phyloP scores from a whole-genome alignment of 2,329 filamentous ascomycete species.

The Ceratocystiopsis sp. region DNA sequence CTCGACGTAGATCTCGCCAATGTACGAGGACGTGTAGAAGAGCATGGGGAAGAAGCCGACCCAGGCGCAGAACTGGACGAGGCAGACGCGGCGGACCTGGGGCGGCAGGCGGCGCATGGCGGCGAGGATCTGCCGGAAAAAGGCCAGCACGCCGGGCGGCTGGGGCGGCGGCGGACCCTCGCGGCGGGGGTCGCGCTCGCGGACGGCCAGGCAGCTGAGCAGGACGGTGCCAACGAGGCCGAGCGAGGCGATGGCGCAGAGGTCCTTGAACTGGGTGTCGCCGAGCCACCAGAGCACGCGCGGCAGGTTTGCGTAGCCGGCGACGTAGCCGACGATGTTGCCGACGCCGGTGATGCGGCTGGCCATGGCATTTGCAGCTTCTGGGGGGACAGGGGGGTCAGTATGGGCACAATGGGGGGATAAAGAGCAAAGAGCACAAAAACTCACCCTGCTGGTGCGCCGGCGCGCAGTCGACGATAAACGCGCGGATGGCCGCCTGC shows the following conservation, averaged over 20 bases:
- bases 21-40: conserved; percentile 88
- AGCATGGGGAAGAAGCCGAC: conserved; percentile 91
- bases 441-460: conserved; percentile 60
- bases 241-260: conserved; percentile 71
- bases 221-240: conserved; percentile 51
- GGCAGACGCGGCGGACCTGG: conserved; percentile 67
- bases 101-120: conserved; percentile 66
- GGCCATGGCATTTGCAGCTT: conserved; percentile 86
- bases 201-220: conserved; percentile 51
- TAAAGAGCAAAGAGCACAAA: not conserved
- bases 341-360: conserved; percentile 73
- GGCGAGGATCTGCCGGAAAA: conserved; percentile 62
- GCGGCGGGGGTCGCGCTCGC: conserved; percentile 63
- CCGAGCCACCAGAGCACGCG: conserved; percentile 63
- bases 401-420: not conserved
- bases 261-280: conserved; percentile 78
- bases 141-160: conserved; percentile 49
- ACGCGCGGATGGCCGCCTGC: conserved; percentile 79
- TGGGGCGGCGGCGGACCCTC: conserved; percentile 45
- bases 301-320: conserved; percentile 69
- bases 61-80: conserved; percentile 76
- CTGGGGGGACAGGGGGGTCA: conserved; percentile 19
- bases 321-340: conserved; percentile 80
- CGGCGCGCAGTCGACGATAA: conserved; percentile 85
- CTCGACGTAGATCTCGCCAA: conserved; percentile 83